phyloP scores from a whole-genome alignment of 495 filamentous ascomycete genomes.

The Neurospora terricola region DNA sequence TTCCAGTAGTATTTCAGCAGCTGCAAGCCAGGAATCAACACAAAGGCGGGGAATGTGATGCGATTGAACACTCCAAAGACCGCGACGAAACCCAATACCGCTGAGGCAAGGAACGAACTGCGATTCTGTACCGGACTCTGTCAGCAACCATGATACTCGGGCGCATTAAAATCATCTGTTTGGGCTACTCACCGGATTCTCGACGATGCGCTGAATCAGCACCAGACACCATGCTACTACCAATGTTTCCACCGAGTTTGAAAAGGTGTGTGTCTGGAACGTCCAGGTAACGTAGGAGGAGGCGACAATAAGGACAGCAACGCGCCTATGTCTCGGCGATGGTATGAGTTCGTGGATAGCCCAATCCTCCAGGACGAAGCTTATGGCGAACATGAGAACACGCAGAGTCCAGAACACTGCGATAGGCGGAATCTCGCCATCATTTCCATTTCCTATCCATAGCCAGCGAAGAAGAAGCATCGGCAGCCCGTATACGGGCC shows the following conservation, averaged over 20 bases:
- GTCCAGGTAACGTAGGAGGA: constrained; percentile 99
- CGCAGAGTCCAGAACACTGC: constrained; percentile 83
- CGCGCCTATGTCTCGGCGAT: constrained; percentile 57
- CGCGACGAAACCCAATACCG: constrained; percentile 65
- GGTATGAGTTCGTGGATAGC: constrained; percentile 83
- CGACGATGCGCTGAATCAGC: constrained; percentile 72
- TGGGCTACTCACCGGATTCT: constrained; percentile 51
- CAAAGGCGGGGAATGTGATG: constrained; percentile 91
- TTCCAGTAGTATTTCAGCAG: constrained; percentile 75
- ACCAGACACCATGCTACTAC: constrained; percentile 86
- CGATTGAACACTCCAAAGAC: constrained; percentile 89
- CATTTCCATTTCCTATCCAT: constrained; percentile 52
- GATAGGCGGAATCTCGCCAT: constrained; percentile 52
- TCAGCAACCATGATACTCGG: neutral
- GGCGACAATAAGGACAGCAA: constrained; percentile 70
- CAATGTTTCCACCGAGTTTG: constrained; percentile 91
- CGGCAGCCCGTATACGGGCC: constrained; percentile 83
- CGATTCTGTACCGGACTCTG: constrained; percentile 42
- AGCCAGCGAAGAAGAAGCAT: constrained; percentile 87
- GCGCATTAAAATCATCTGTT: neutral
- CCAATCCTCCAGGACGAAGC: constrained; percentile 96
- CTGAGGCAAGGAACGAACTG: constrained; percentile 63
- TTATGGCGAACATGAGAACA: constrained; percentile 80
- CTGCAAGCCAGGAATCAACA: constrained; percentile 69
- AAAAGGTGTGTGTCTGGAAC: constrained; percentile 97